Evolutionary conservation across 371 early-diverging fungal species (phyloP).

Genomic region (Syncephalastrum monosporum): DNA sequence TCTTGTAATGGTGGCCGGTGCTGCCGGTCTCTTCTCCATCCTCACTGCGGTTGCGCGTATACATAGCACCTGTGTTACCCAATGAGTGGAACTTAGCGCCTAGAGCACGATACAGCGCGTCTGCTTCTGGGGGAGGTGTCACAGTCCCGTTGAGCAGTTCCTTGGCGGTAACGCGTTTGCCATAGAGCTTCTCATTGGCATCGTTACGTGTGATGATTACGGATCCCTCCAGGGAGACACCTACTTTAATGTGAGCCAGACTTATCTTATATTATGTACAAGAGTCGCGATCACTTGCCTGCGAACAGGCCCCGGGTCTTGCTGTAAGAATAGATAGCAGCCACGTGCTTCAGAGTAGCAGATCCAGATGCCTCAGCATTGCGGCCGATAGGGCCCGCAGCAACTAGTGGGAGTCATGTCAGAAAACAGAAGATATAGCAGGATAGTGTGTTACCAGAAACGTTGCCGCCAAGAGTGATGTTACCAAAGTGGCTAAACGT

Average conservation of each 20-base stretch:
- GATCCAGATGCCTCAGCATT: slow-evolving; percentile 90
- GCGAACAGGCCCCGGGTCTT: slow-evolving; percentile 92
- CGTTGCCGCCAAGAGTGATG: slow-evolving; percentile 86
- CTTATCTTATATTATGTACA: too few species aligned
- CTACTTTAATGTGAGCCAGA: not conserved
- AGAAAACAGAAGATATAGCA: too few species aligned
- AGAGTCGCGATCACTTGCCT: slow-evolving; percentile 19
- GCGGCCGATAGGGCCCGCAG: slow-evolving; percentile 92
- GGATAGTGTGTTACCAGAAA: slow-evolving; percentile 54
- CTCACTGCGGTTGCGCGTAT: slow-evolving; percentile 18
- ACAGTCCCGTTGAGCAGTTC: slow-evolving; percentile 78
- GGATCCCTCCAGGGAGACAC: slow-evolving; percentile 94
- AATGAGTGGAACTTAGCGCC: slow-evolving; percentile 33
- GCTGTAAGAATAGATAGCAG: slow-evolving; percentile 90
- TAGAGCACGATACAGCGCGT: slow-evolving; percentile 77
- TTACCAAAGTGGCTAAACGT: slow-evolving; percentile 91
- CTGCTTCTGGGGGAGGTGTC: slow-evolving; percentile 80
- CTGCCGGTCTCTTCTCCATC: not conserved
- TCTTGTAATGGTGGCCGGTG: slow-evolving; percentile 7
- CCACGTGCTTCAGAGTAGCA: slow-evolving; percentile 70
- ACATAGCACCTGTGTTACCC: slow-evolving; percentile 22
- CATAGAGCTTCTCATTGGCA: slow-evolving; percentile 88
- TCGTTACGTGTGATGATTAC: slow-evolving; percentile 90
- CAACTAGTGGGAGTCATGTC: slow-evolving; percentile 45
- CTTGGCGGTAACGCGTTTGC: slow-evolving; percentile 73